Percentiles rank a stretch among this genome's conserved stretches.
Evolutionary conservation across 345 rosid species (phyloP).

Genomic region (Eucalyptus curtisii): DNA sequence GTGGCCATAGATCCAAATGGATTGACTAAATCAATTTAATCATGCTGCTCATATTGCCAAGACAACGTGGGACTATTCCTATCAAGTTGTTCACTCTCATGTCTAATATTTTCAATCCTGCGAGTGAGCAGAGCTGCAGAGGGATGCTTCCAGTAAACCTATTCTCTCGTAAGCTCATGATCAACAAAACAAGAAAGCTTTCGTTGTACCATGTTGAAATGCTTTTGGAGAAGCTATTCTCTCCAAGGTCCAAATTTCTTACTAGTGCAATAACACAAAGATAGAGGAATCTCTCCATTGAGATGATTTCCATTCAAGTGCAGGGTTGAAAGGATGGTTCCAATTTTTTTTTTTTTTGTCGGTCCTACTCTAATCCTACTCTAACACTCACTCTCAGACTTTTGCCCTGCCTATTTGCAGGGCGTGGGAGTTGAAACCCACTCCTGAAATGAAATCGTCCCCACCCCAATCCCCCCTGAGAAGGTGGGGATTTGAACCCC

Average conservation of each 20-base stretch:
- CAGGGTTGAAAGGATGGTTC: neutral
- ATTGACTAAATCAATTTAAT: no score
- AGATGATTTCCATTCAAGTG: neutral
- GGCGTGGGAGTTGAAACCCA: no score
- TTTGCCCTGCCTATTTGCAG: no score
- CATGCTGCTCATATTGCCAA: neutral
- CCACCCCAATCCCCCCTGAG: no score
- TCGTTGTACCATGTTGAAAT: neutral
- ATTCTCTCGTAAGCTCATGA: neutral
- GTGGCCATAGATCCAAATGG: neutral
- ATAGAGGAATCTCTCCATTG: neutral
- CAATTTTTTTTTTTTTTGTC: no score
- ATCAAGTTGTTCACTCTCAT: neutral
- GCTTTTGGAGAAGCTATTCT: neutral
- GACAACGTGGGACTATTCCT: neutral
- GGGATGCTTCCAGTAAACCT: neutral
- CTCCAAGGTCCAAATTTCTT: neutral
- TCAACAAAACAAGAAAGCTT: neutral
- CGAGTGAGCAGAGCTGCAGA: fast-evolving
- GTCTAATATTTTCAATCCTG: neutral
- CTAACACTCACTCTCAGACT: no score
- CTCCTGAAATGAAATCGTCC: no score
- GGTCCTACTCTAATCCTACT: no score
- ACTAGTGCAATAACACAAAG: neutral
- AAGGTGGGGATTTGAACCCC: no score